These are phyloP conservation scores for Musa itinerans DNA, from an alignment of 176 grass and related monocot species.

Conservation along the genomic window DNA sequence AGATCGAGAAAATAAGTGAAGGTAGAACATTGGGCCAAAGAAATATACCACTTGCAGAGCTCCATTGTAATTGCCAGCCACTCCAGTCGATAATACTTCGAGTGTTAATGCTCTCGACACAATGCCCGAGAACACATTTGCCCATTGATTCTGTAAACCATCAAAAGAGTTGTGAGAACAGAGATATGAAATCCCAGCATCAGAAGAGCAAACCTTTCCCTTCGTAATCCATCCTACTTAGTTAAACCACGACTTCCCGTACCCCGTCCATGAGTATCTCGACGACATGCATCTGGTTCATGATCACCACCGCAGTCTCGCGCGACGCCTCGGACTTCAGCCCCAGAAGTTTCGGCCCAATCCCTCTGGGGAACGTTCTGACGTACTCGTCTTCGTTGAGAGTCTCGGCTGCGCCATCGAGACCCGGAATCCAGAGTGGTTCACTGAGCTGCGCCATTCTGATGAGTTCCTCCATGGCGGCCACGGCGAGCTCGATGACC, in stretches of 20 bases:
- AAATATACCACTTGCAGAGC: constrained; percentile 14
- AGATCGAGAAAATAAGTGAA: too few relatives aligned
- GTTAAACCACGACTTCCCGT: not conserved
- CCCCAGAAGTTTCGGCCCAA: not conserved
- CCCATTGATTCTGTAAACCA: constrained; percentile 5
- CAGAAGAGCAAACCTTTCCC: not conserved
- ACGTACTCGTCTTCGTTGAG: constrained; percentile 13
- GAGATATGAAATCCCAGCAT: not conserved
- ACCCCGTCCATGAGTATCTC: constrained; percentile 19
- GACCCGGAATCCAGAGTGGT: constrained; percentile 46
- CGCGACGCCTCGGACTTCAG: constrained; percentile 5
- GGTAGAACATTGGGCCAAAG: not conserved
- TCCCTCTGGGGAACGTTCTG: not conserved
- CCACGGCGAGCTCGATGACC: constrained; percentile 83
- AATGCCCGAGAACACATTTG: constrained; percentile 6
- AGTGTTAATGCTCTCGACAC: constrained; percentile 9
- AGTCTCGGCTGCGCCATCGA: constrained; percentile 7
- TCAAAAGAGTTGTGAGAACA: too few relatives aligned
- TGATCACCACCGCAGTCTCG: constrained; percentile 18
- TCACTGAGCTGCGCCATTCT: constrained; percentile 59
- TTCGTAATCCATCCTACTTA: not conserved
- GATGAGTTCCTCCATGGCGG: constrained; percentile 82
- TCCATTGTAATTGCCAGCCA: constrained; percentile 13
- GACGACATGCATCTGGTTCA: constrained; percentile 6
- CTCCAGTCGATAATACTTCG: constrained; percentile 10